Percentiles rank a stretch among this genome's conserved stretches.
Conservation (phyloP, 768 basidiomycete species). For the Lactifluus pinguis region DNA sequence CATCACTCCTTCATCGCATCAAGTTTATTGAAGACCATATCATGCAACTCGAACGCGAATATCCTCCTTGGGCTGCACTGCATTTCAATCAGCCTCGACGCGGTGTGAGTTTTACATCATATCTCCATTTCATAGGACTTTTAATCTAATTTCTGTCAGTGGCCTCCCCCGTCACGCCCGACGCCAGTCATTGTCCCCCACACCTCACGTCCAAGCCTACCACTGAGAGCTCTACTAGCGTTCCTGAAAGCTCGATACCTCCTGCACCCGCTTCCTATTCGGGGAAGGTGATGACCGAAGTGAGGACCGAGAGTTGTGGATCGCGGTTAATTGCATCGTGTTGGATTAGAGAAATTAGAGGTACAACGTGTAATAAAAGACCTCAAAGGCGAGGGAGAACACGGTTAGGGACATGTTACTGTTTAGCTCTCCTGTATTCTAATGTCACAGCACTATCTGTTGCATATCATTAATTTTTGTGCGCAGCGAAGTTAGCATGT, state of each 20-base stretch:
- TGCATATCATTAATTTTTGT: not conserved
- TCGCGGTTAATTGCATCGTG: slow-evolving; percentile 53
- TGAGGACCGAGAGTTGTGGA: slow-evolving; percentile 23
- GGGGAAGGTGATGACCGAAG: slow-evolving; percentile 8
- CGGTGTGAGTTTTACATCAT: slow-evolving; percentile 42
- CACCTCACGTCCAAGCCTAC: slow-evolving; percentile 37
- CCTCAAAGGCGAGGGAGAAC: slow-evolving; percentile 20
- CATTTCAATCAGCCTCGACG: slow-evolving; percentile 81
- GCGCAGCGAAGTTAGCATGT: not conserved
- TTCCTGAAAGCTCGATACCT: not conserved
- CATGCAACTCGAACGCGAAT: slow-evolving; percentile 67
- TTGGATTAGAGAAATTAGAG: slow-evolving; percentile 66
- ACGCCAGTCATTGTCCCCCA: slow-evolving; percentile 73
- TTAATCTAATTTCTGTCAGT: slow-evolving; percentile 33
- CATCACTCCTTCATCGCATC: slow-evolving; percentile 52
- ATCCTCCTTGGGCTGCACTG: slow-evolving; percentile 82
- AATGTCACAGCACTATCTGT: not conserved
- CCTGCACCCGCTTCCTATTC: slow-evolving; percentile 2
- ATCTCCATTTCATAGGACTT: not conserved
- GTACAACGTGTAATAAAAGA: slow-evolving; percentile 64
- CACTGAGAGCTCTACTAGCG: not conserved
- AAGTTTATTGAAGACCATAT: slow-evolving; percentile 72
- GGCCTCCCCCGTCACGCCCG: slow-evolving; percentile 74
- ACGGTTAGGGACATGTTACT: not conserved
- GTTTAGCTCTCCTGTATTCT: not conserved